Percentiles rank a stretch among this genome's conserved stretches.
Conservation (phyloP, 768 basidiomycete genomes). For the Tephrocybe sp. region DNA sequence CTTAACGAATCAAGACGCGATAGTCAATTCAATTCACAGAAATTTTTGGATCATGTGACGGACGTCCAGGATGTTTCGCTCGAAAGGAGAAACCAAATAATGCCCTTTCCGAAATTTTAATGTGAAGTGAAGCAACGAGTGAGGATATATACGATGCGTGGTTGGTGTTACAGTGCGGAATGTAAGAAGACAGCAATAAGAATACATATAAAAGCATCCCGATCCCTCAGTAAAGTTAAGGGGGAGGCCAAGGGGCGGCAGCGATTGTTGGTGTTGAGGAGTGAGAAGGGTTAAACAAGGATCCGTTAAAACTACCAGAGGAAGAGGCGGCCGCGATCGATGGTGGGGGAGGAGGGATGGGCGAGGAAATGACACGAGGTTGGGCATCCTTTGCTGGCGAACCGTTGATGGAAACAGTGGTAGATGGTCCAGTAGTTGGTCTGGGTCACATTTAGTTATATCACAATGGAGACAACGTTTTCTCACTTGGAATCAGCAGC, state of each 20-base stretch:
- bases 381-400: slow-evolving; percentile 35
- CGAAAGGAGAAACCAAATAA: slow-evolving; percentile 1
- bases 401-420: slow-evolving; percentile 25
- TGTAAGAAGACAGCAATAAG: slow-evolving; percentile 8
- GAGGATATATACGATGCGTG: slow-evolving; percentile 13
- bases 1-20: slow-evolving; percentile 1
- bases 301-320: slow-evolving; percentile 36
- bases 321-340: slow-evolving; percentile 27
- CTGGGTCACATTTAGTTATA: neutral
- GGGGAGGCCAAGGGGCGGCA: slow-evolving; percentile 12
- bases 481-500: slow-evolving; percentile 36
- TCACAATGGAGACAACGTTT: neutral
- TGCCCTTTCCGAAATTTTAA: neutral
- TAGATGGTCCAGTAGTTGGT: slow-evolving; percentile 13
- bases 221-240: neutral
- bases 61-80: neutral
- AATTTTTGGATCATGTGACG: slow-evolving; percentile 15
- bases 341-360: slow-evolving; percentile 28
- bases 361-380: slow-evolving; percentile 11
- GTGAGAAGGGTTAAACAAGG: slow-evolving; percentile 30
- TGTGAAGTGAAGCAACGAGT: neutral
- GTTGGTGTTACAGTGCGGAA: slow-evolving; percentile 18
- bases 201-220: slow-evolving; percentile 8
- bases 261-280: slow-evolving; percentile 26
- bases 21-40: neutral